Evolutionary conservation across 352 stramenopile species (phyloP).

Genomic region (Pythium rishiriense): DNA sequence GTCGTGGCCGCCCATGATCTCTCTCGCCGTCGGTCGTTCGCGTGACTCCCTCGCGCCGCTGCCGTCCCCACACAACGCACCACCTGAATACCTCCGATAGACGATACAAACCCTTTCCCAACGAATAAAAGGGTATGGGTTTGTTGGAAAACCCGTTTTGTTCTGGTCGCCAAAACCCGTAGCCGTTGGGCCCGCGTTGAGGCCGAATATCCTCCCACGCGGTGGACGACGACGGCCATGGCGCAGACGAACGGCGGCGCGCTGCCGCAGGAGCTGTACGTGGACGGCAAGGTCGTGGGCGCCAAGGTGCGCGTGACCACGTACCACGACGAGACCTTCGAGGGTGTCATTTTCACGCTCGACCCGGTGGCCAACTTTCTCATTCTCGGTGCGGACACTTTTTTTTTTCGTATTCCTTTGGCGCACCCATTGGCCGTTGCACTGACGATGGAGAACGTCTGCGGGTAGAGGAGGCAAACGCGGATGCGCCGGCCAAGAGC

Average conservation of each 20-base stretch:
- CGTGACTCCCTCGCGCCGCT: slow-evolving; percentile 16
- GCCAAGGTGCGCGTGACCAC: slow-evolving; percentile 68
- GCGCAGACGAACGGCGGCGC: slow-evolving; percentile 11
- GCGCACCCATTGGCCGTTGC: too few relatives aligned
- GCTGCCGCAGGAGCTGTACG: slow-evolving; percentile 60
- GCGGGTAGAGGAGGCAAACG: slow-evolving; percentile 47
- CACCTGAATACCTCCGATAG: slow-evolving; percentile 24
- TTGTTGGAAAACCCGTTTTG: background rate
- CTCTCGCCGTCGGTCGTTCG: slow-evolving; percentile 23
- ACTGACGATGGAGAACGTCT: background rate
- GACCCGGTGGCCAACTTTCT: slow-evolving; percentile 80
- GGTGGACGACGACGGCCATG: slow-evolving; percentile 6
- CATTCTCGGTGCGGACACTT: slow-evolving; percentile 56
- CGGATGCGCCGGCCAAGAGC: slow-evolving; percentile 43
- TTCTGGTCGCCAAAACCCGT: background rate
- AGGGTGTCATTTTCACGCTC: slow-evolving; percentile 78
- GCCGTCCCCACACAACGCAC: slow-evolving; percentile 24
- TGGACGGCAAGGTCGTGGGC: slow-evolving; percentile 60
- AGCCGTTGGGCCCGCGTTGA: background rate
- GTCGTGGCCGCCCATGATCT: slow-evolving; percentile 66
- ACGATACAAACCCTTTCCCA: background rate
- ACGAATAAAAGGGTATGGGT: slow-evolving; percentile 10
- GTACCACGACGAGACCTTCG: slow-evolving; percentile 45
- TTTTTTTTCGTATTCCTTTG: too few relatives aligned
- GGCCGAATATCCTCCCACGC: too few relatives aligned